Conservation (phyloP, 345 rosid species). For the Hypericum androsaemum region DNA sequence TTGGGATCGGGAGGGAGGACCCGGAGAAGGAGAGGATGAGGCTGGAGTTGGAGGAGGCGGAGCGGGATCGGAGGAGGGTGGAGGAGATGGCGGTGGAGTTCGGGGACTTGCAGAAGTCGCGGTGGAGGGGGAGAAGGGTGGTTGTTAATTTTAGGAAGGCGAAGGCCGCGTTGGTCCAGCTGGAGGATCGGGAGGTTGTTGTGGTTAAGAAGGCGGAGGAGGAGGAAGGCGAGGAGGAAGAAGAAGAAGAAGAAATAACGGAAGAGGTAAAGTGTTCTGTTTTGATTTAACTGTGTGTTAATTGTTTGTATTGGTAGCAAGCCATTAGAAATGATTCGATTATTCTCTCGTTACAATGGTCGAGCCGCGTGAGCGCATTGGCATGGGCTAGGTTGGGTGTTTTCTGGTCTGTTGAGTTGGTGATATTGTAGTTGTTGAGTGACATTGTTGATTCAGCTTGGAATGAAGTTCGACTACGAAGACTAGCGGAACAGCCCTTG, state of each 20-base stretch:
- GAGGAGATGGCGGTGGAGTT: constrained; percentile 68
- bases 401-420: too few relatives aligned
- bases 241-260: constrained; percentile 48
- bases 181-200: constrained; percentile 65
- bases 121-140: constrained; percentile 65
- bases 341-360: too few relatives aligned
- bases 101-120: constrained; percentile 71
- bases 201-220: constrained; percentile 48
- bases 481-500: too few relatives aligned
- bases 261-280: constrained; percentile 66
- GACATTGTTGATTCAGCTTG: too few relatives aligned
- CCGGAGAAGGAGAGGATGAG: constrained; percentile 76
- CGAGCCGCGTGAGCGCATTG: too few relatives aligned
- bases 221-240: constrained; percentile 33
- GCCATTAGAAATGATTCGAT: neutral
- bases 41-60: constrained; percentile 52
- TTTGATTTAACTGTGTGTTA: constrained; percentile 36
- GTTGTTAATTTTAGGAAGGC: constrained; percentile 63
- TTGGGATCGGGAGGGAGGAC: constrained; percentile 80
- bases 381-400: too few relatives aligned
- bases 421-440: too few relatives aligned
- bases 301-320: neutral
- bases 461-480: too few relatives aligned
- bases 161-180: constrained; percentile 77
- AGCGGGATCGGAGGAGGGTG: constrained; percentile 41